Evolutionary conservation across 768 basidiomycete species (phyloP), one percentile per base, ranked within the genome.

Genomic region (Lactifluus subvellereus): DNA sequence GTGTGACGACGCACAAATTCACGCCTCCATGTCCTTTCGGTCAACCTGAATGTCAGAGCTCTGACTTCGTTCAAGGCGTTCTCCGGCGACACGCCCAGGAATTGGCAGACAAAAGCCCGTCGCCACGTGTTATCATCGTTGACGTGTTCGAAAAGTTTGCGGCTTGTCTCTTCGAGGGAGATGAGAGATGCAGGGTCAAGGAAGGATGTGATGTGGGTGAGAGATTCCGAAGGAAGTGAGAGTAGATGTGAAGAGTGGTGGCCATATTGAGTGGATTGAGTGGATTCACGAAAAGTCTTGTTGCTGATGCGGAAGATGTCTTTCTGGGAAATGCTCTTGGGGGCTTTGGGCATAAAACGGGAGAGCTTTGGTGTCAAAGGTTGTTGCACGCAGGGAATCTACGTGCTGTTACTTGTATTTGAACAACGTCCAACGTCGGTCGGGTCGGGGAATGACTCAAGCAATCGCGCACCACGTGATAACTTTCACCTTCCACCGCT

Each of bases 121-220:
- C 82, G 79, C 91, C 91, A 94, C 40, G 88, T 91, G 69, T 83
- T 85, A 63, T 94, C 91, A 68, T 89, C 80, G 59, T 80, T 80
- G 79, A 91, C 75, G 79, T 91, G 89, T 65, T 79, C 76, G 70
- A 80, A 77, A 60, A 91, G 77, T 62, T 69, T 70, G 52, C 72
- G 75, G 73, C 79, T 80, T 62, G 85, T 83, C 67, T 74, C 71
- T 22, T 79, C 78, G 67, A 94, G 82, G 2, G 79, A 74, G 49
- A 84, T 71, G 38, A 94, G 81, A 4, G 83, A 78, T 1, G 76
- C 78, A 0, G 88, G 89, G 68, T 84, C 78, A 58, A 92, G 83
- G 72, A 84, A 83, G 9, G 88, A 80, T 10, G 89, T 88, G 74
- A 92, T 80, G 60, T 88, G 86, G 37, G 84, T 84, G 75, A 92